phyloP scores from a whole-genome alignment of 2,329 filamentous ascomycete genomes.

The Hypomyces rosellus region DNA sequence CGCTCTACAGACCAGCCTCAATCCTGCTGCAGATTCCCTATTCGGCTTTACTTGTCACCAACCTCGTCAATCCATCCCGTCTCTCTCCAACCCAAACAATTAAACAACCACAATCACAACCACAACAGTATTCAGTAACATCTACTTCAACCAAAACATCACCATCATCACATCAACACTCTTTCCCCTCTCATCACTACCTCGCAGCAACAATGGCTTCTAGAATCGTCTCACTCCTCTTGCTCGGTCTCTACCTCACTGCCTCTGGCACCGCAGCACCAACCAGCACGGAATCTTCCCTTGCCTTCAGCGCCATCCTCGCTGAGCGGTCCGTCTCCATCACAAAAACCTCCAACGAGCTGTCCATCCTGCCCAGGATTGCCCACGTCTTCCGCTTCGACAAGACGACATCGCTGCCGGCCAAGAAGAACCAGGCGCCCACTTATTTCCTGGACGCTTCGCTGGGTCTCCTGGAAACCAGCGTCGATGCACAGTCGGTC shows the following conservation, averaged over 20 bases:
- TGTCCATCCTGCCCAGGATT: too few relatives aligned
- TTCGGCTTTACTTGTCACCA: too few relatives aligned
- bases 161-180: neutral
- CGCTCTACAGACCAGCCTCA: too few relatives aligned
- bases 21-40: too few relatives aligned
- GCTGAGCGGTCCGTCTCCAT: slow-evolving; percentile 1
- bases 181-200: neutral
- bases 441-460: slow-evolving; percentile 9
- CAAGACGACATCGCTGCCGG: neutral
- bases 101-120: too few relatives aligned
- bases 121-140: too few relatives aligned
- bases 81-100: neutral
- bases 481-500: neutral
- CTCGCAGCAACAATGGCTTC: slow-evolving; percentile 1
- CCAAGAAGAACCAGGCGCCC: neutral
- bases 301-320: neutral
- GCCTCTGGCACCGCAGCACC: slow-evolving; percentile 11
- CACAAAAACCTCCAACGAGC: neutral
- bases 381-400: slow-evolving; percentile 9
- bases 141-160: neutral
- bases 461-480: slow-evolving; percentile 9
- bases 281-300: neutral
- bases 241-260: slow-evolving; percentile 7
- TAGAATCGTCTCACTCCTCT: neutral
- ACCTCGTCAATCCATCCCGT: neutral